Conservation (phyloP, 345 rosid genomes). For the Populus tremula region DNA sequence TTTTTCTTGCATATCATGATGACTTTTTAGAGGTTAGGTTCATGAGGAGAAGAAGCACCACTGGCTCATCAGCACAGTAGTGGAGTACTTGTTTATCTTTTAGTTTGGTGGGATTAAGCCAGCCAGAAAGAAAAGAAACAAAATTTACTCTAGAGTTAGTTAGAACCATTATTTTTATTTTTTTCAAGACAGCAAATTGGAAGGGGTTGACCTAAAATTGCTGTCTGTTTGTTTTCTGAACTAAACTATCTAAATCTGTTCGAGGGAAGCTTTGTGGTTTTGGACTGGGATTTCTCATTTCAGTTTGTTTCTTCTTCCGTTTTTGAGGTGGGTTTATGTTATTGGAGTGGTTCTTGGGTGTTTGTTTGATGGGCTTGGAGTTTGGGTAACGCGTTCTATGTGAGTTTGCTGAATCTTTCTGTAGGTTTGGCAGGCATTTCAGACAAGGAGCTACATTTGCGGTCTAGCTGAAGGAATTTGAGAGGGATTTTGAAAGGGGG, state of each 20-base stretch:
- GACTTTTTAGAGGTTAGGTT: conserved; percentile 18
- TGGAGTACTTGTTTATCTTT: neutral
- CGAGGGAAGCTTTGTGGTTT: conserved; percentile 22
- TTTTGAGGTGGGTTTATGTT: conserved; percentile 26
- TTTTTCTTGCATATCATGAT: conserved; percentile 22
- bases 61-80: neutral
- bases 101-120: conserved; percentile 25
- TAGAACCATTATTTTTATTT: neutral
- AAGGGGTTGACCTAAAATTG: conserved; percentile 42
- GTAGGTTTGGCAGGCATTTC: conserved; percentile 9
- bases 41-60: neutral
- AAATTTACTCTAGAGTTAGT: no score
- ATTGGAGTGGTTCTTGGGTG: conserved; percentile 24
- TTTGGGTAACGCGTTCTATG: neutral
- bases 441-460: conserved; percentile 33
- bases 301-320: neutral
- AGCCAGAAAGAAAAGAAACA: neutral
- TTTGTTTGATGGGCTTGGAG: conserved; percentile 8
- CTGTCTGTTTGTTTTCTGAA: conserved; percentile 5
- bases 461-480: conserved; percentile 7
- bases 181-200: conserved; percentile 11
- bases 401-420: conserved; percentile 16
- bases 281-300: conserved; percentile 11
- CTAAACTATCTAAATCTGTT: conserved; percentile 8
- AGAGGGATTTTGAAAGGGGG: neutral